Conservation (phyloP, 2,329 filamentous ascomycete species). For the Botrytis tulipae region DNA sequence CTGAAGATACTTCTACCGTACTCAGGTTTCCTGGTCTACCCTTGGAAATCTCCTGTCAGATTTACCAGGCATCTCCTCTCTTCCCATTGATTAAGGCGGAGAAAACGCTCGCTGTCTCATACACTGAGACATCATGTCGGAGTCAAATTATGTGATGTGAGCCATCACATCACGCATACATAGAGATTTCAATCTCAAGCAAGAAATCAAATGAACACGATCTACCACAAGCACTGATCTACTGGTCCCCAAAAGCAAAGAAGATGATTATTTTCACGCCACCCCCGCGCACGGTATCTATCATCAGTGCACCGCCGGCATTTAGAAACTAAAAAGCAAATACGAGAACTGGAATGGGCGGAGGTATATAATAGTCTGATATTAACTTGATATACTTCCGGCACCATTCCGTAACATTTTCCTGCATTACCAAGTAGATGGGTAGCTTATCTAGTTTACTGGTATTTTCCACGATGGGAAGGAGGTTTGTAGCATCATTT, state of each 20-base stretch:
- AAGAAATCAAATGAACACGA: background rate
- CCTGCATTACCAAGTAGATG: background rate
- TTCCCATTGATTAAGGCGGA: background rate
- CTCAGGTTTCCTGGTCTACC: background rate
- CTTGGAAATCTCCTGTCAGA: background rate
- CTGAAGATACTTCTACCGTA: too few relatives aligned
- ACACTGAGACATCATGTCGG: background rate
- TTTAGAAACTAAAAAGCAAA: conserved; percentile 3
- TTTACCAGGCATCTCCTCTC: background rate
- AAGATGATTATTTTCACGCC: background rate
- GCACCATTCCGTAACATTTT: background rate
- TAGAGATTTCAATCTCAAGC: background rate
- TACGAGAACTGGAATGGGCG: background rate
- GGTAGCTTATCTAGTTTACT: background rate
- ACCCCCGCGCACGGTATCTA: background rate
- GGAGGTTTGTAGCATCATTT: background rate
- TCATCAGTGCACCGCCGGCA: conserved; percentile 1
- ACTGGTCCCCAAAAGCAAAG: background rate
- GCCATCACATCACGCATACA: background rate
- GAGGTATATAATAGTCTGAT: background rate
- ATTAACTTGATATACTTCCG: background rate
- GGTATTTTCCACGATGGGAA: background rate
- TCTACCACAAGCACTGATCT: too few relatives aligned
- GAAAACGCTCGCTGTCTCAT: background rate
- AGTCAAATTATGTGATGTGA: background rate